Evolutionary conservation across 192 early-diverging fungal species (phyloP), one percentile per base, ranked within the genome.

Genomic region (Oehlia diaphana): DNA sequence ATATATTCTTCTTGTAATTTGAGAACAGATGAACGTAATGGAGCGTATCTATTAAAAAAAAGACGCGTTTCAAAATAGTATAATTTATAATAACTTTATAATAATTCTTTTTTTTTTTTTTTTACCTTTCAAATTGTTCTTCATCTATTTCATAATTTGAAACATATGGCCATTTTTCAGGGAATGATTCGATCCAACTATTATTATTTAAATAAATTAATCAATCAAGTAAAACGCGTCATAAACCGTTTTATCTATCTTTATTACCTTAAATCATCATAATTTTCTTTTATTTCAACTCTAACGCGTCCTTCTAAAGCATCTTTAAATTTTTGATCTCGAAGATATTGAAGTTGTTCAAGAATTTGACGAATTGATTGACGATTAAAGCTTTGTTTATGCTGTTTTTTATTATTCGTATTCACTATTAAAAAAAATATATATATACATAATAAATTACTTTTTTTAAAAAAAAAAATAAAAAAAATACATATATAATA

Each of bases 181-280:
- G 74, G 28, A 76, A 76, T 76, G 74, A 76, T 47, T 76, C 74
- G 19, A 76, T 76, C 74, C 74, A 76, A 4, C 74, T 76, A 42
- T n/a, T 28, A 19, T n/a, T 37, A 63, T 31, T 31, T 31, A 31
- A 31, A 31, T 31, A 31, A 31, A 31, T 31, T 31, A 31, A 31
- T 31, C 2, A 47, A 63, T n/a, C 5, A 26, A 28, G 12, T 23
- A 2, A 31, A 31, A 31, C 31, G 31, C 37, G 37, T 37, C 37
- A 37, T 42, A 42, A 42, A 0, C 0, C 7, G 39, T 0, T 42
- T 42, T 7, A 42, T 42, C 39, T 42, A 42, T 0, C 6, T 8
- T 12, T 19, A 10, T 64, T 64, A 76, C 74, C 28, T 76, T 21
- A 63, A 26, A 64, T 64, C 37, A 39, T 76, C 19, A 76, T 31